Conservation (phyloP, 768 basidiomycete genomes). For the Inosperma sp. region DNA sequence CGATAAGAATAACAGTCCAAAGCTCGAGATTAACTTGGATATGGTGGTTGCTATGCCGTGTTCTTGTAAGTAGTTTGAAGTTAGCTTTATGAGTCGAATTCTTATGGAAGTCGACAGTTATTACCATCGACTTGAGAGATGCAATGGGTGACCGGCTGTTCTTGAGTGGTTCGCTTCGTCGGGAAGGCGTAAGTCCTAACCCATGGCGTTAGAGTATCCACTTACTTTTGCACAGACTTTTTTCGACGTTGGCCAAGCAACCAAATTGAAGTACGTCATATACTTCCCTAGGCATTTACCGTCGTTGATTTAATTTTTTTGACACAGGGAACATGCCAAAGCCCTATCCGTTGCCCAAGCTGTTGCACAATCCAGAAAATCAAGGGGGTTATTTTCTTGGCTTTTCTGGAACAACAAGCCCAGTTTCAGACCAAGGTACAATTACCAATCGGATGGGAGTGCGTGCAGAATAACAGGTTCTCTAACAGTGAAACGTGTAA, state of each 20-base stretch:
- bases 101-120: slow-evolving; percentile 41
- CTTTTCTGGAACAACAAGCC: slow-evolving; percentile 42
- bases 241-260: slow-evolving; percentile 82
- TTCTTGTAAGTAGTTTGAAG: slow-evolving; percentile 57
- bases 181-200: slow-evolving; percentile 67
- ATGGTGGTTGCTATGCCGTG: slow-evolving; percentile 92
- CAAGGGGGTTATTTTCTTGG: slow-evolving; percentile 65
- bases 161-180: slow-evolving; percentile 69
- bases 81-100: neutral
- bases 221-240: slow-evolving; percentile 43
- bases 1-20: slow-evolving; percentile 56
- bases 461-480: slow-evolving; percentile 88
- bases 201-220: neutral
- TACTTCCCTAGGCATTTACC: neutral
- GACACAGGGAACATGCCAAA: slow-evolving; percentile 53
- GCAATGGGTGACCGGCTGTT: slow-evolving; percentile 90
- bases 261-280: slow-evolving; percentile 50
- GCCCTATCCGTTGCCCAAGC: slow-evolving; percentile 67
- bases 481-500: slow-evolving; percentile 82
- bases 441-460: slow-evolving; percentile 58
- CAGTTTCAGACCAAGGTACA: slow-evolving; percentile 68
- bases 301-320: slow-evolving; percentile 1
- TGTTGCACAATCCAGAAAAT: slow-evolving; percentile 65
- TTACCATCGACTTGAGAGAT: slow-evolving; percentile 88
- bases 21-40: slow-evolving; percentile 86